phyloP scores from a whole-genome alignment of 495 filamentous ascomycete species.

The Stereocaulon alpinum region DNA sequence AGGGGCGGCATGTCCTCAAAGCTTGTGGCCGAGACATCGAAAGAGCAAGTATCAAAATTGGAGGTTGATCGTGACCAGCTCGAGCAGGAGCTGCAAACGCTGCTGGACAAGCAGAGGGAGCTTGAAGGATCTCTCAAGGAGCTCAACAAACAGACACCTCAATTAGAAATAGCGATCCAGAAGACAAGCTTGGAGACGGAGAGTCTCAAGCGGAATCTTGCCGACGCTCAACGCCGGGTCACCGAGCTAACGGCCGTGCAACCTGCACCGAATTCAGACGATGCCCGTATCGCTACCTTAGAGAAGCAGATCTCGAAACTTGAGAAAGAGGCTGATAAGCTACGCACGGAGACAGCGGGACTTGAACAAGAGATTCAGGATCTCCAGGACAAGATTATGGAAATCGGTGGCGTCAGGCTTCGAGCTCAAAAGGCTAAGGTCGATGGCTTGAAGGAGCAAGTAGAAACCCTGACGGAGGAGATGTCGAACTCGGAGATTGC shows the following conservation, averaged over 20 bases:
- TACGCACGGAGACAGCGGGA: conserved; percentile 69
- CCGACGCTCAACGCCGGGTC: conserved; percentile 71
- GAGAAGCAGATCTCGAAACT: conserved; percentile 67
- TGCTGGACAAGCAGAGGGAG: conserved; percentile 69
- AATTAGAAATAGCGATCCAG: conserved; percentile 79
- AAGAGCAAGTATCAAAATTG: conserved; percentile 78
- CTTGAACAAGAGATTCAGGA: conserved; percentile 86
- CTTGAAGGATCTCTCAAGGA: conserved; percentile 63
- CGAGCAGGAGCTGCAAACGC: conserved; percentile 67
- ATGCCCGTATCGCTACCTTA: conserved; percentile 52
- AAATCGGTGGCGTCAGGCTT: conserved; percentile 86
- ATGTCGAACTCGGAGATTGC: conserved; percentile 75
- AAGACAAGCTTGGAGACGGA: conserved; percentile 86
- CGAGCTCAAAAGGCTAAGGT: conserved; percentile 86
- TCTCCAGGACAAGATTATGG: conserved; percentile 95
- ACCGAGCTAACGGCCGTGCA: conserved; percentile 73
- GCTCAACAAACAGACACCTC: conserved; percentile 71
- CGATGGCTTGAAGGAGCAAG: conserved; percentile 81
- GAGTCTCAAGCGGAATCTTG: conserved; percentile 71
- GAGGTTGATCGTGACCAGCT: conserved; percentile 77
- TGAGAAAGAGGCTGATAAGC: conserved; percentile 66
- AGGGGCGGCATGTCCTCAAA: conserved; percentile 93
- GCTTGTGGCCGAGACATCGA: conserved; percentile 69
- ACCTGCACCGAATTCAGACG: conserved; percentile 68
- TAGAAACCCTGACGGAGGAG: conserved; percentile 67